Evolutionary conservation across 257 asterid species (phyloP).

Genomic region (Solanum paucissectum): DNA sequence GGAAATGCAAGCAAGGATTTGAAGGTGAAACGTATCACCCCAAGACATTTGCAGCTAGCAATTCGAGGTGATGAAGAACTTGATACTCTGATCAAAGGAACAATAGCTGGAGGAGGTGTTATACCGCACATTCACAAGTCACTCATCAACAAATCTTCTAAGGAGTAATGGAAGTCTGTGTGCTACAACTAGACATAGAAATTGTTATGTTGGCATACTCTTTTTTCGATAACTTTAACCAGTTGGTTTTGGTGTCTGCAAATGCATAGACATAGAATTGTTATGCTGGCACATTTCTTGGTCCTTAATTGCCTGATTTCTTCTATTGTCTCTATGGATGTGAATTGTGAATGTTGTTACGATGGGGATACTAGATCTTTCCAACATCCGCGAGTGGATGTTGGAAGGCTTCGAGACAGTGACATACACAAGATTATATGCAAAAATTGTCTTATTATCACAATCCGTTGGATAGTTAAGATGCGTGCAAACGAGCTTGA

Average conservation of each 20-base stretch:
- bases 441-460: not conserved
- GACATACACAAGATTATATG: not conserved
- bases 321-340: not conserved
- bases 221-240: not conserved
- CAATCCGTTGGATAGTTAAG: not conserved
- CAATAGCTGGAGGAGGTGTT: constrained; percentile 33
- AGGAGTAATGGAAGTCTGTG: constrained; percentile 4
- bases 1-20: constrained; percentile 33
- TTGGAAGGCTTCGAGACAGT: not conserved
- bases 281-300: not conserved
- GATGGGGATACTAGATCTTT: no score
- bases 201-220: not conserved
- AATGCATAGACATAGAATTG: not conserved
- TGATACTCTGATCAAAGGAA: constrained; percentile 31
- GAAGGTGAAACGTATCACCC: constrained; percentile 32
- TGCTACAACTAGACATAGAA: not conserved
- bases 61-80: constrained; percentile 34
- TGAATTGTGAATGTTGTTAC: not conserved
- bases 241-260: not conserved
- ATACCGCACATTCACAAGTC: constrained; percentile 34
- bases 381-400: not conserved
- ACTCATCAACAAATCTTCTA: constrained; percentile 26
- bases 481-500: not conserved
- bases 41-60: constrained; percentile 30
- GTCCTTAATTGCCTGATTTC: not conserved